Conservation (phyloP, 495 filamentous ascomycete genomes). For the Tuber brumale region DNA sequence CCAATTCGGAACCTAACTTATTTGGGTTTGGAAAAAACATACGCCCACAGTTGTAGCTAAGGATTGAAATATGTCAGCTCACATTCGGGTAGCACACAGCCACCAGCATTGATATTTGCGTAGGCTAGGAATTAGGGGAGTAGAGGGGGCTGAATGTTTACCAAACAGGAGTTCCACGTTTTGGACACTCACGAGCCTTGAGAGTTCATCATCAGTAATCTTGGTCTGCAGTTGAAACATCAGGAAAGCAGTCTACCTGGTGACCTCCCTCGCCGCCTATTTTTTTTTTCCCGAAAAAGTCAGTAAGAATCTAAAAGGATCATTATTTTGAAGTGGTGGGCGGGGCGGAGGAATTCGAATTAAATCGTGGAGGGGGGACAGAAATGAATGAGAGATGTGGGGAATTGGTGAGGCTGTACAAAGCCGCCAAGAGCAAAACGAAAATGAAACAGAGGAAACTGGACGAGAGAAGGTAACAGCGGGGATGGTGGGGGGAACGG, state of each 20-base stretch:
- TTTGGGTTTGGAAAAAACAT: constrained; percentile 42
- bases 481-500: constrained; percentile 22
- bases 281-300: constrained; percentile 26
- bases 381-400: constrained; percentile 11
- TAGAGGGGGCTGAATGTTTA: constrained; percentile 44
- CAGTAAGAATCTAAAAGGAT: constrained; percentile 21
- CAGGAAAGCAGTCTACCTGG: constrained; percentile 49
- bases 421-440: background rate
- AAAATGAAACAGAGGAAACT: constrained; percentile 1
- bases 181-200: constrained; percentile 89
- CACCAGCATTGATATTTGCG: background rate
- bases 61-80: constrained; percentile 41
- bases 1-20: constrained; percentile 46
- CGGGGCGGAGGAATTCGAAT: constrained; percentile 17
- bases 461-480: constrained; percentile 6
- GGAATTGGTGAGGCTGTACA: constrained; percentile 1
- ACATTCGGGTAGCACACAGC: constrained; percentile 8
- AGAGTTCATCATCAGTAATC: constrained; percentile 40
- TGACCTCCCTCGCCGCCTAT: constrained; percentile 70
- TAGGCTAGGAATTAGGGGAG: constrained; percentile 6
- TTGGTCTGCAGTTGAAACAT: constrained; percentile 11
- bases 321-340: constrained; percentile 6
- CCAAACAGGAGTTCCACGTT: constrained; percentile 87
- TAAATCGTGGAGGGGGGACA: constrained; percentile 13
- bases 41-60: constrained; percentile 74